Evolutionary conservation across 1,284 basidiomycete genomes (phyloP).

Genomic region (Hypsizygus ulmarius): DNA sequence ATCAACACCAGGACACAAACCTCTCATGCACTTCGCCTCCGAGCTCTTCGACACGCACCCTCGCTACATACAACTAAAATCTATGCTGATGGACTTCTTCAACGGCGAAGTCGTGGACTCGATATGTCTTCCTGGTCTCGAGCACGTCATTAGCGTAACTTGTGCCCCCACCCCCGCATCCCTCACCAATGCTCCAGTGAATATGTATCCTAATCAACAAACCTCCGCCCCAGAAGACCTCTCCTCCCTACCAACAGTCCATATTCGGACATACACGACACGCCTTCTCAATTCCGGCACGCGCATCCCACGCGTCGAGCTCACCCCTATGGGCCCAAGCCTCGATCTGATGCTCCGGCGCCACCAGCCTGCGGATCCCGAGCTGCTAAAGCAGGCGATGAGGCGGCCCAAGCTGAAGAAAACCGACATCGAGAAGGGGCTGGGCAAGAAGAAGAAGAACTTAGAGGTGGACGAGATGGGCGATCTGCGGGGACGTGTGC

Average conservation of each 20-base stretch:
- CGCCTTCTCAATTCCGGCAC: conserved; percentile 75
- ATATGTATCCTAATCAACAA: conserved; percentile 35
- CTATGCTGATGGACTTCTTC: conserved; percentile 87
- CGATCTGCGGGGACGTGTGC: conserved; percentile 88
- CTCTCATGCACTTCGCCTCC: conserved; percentile 94
- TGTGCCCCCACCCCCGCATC: conserved; percentile 64
- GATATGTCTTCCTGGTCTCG: conserved; percentile 83
- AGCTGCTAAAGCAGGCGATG: conserved; percentile 80
- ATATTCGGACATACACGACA: conserved; percentile 87
- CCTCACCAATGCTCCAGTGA: conserved; percentile 44
- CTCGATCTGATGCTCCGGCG: conserved; percentile 84
- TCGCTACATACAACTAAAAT: conserved; percentile 90
- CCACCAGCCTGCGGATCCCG: conserved; percentile 71
- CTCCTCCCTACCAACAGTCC: conserved; percentile 72
- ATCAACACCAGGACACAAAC: conserved; percentile 88
- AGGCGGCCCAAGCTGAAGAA: conserved; percentile 86
- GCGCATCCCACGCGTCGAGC: conserved; percentile 76
- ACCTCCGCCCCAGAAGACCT: conserved; percentile 34
- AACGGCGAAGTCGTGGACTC: conserved; percentile 83
- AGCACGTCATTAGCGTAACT: conserved; percentile 89
- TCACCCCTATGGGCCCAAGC: conserved; percentile 89
- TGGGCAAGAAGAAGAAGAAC: conserved; percentile 94
- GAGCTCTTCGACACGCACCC: conserved; percentile 92
- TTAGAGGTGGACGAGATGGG: conserved; percentile 98
- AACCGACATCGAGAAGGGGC: conserved; percentile 78